Conservation (phyloP, 805 yeast species). For the Teunomyces tritomae region DNA sequence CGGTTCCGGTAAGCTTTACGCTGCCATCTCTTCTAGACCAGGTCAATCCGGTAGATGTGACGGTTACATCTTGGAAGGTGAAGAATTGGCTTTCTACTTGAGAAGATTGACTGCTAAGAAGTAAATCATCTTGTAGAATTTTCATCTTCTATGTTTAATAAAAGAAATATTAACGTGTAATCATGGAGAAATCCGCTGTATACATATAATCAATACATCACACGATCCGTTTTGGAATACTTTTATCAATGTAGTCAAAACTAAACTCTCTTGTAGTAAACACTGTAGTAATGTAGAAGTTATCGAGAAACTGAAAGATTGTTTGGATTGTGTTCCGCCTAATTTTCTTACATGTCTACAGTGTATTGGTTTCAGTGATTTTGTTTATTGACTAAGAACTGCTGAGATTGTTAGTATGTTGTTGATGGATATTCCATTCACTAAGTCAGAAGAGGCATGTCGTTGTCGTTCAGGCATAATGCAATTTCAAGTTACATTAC, state of each 20-base stretch:
- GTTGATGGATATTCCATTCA: not conserved
- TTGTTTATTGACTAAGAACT: constrained; percentile 1
- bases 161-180: constrained; percentile 4
- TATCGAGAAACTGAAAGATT: not conserved
- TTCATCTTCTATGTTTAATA: constrained; percentile 4
- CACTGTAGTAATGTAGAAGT: no score
- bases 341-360: constrained; percentile 1
- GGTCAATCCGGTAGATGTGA: constrained; percentile 99
- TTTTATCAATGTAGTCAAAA: not conserved
- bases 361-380: not conserved
- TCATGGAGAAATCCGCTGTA: constrained; percentile 1
- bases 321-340: not conserved
- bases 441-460: constrained; percentile 17
- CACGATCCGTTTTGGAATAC: not conserved
- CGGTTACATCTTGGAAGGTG: constrained; percentile 99
- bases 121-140: constrained; percentile 43
- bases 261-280: no score
- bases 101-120: constrained; percentile 99
- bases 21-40: constrained; percentile 98
- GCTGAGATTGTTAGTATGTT: not conserved
- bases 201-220: not conserved
- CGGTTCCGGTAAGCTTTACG: constrained; percentile 98
- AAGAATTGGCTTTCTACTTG: constrained; percentile 99
- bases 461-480: constrained; percentile 15
- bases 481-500: constrained; percentile 12